Conservation (phyloP, 306 rosid species). For the Herpetospermum pedunculosum region DNA sequence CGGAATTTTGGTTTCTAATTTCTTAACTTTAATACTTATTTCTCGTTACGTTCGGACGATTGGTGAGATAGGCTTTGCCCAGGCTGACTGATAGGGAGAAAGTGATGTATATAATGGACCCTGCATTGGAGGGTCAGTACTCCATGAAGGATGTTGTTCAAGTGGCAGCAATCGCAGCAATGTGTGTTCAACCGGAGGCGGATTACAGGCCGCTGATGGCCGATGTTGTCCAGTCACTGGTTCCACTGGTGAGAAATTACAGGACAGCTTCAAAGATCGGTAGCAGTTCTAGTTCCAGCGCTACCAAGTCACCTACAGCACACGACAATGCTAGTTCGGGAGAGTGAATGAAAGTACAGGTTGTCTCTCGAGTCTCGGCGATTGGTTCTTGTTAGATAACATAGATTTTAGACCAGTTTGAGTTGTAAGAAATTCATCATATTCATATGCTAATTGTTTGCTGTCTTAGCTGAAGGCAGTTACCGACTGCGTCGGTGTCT, state of each 20-base stretch:
- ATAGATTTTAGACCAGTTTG: conserved; percentile 12
- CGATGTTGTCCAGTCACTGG: conserved; percentile 88
- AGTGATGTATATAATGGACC: conserved; percentile 82
- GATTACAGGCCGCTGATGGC: conserved; percentile 97
- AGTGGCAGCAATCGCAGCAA: conserved; percentile 89
- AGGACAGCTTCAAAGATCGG: conserved; percentile 47
- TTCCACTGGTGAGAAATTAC: conserved; percentile 62
- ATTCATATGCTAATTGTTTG: neutral
- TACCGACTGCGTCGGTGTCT: neutral
- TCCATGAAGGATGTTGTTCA: conserved; percentile 89
- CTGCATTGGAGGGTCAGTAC: conserved; percentile 76
- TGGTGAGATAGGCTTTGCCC: conserved; percentile 59
- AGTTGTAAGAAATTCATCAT: neutral
- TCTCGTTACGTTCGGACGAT: neutral
- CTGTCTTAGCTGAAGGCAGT: neutral
- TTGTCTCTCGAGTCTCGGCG: neutral
- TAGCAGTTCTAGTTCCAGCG: conserved; percentile 41
- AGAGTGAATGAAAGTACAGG: conserved; percentile 14
- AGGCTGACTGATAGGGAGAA: conserved; percentile 76
- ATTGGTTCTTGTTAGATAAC: conserved; percentile 10
- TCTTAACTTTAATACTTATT: neutral
- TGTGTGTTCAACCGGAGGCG: conserved; percentile 95
- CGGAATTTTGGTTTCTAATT: neutral
- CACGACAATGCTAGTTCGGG: conserved; percentile 25
- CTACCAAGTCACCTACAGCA: conserved; percentile 38